These are phyloP conservation scores for Piper betle DNA, from an alignment of 164 flowering plant species.

Conservation along the genomic window DNA sequence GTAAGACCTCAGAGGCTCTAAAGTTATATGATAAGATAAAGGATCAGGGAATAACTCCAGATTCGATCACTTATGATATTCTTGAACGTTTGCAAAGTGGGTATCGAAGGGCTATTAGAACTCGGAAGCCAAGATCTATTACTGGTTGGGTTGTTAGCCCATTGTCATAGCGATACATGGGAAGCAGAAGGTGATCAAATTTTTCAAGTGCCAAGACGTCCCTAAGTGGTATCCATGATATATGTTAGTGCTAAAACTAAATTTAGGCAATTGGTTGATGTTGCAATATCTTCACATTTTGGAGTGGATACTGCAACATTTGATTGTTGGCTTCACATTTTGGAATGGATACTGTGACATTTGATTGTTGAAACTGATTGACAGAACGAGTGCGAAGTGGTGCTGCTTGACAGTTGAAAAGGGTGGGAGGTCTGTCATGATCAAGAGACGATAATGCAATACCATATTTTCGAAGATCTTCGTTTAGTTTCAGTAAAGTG, in stretches of 20 bases:
- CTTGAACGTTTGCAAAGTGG: conserved; percentile 84
- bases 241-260: not conserved
- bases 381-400: too few species aligned
- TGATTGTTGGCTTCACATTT: not conserved
- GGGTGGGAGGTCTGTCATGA: too few species aligned
- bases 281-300: not conserved
- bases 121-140: conserved; percentile 58
- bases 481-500: too few species aligned
- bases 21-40: conserved; percentile 75
- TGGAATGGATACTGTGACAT: not conserved
- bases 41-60: conserved; percentile 82
- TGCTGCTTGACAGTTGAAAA: too few species aligned
- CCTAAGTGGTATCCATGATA: not conserved
- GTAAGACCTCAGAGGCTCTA: conserved; percentile 78
- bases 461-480: too few species aligned
- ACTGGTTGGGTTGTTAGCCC: conserved; percentile 94
- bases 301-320: not conserved
- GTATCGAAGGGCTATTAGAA: conserved; percentile 31
- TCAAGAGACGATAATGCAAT: too few species aligned
- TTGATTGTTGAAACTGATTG: not conserved
- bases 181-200: not conserved
- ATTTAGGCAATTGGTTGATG: not conserved
- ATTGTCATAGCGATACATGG: conserved; percentile 28
- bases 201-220: not conserved
- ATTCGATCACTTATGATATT: conserved; percentile 67